phyloP scores from a whole-genome alignment of 495 filamentous ascomycete genomes.

The Aspergillus conjunctus region DNA sequence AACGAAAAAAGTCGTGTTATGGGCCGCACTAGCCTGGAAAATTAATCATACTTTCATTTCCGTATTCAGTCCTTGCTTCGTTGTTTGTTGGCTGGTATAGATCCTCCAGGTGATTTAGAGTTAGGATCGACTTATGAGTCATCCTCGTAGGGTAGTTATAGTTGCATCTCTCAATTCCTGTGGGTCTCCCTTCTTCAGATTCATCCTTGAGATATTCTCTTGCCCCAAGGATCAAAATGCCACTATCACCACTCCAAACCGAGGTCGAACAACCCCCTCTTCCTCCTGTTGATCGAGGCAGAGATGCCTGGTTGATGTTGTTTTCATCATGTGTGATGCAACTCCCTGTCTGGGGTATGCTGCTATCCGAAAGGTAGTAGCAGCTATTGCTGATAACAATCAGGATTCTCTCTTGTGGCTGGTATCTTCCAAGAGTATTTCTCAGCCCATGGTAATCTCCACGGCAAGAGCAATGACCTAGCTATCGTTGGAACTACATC shows the following conservation, averaged over 20 bases:
- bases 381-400: neutral
- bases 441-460: conserved; percentile 48
- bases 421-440: conserved; percentile 65
- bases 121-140: no score
- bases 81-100: no score
- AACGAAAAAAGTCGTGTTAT: neutral
- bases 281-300: conserved; percentile 62
- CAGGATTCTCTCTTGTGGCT: conserved; percentile 62
- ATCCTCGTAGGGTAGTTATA: no score
- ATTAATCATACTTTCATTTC: no score
- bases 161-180: no score
- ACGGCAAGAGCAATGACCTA: conserved; percentile 41
- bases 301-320: conserved; percentile 68
- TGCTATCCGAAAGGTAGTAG: neutral
- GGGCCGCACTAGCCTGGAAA: no score
- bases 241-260: no score
- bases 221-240: no score
- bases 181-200: no score
- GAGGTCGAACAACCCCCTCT: neutral
- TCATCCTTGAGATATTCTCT: no score
- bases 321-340: conserved; percentile 63
- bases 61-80: no score
- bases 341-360: conserved; percentile 56
- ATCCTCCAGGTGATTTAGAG: no score
- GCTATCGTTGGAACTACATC: conserved; percentile 50